Percentiles rank a stretch among this genome's conserved stretches.
phyloP scores from a whole-genome alignment of 2,329 filamentous ascomycete species.

The Sodiomyces alkalinus region DNA sequence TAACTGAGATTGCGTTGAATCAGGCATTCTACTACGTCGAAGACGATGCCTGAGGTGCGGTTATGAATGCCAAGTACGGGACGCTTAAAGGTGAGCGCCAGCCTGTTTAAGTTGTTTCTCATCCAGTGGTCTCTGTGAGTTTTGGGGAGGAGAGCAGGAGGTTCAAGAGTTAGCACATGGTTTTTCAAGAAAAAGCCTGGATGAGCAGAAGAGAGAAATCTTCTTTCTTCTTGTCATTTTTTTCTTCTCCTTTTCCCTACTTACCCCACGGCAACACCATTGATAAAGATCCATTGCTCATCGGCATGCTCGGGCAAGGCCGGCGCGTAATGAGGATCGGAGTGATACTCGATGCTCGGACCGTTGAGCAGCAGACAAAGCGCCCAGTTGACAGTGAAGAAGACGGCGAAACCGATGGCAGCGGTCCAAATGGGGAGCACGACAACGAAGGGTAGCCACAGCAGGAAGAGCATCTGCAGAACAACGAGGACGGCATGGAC shows the following conservation, averaged over 20 bases:
- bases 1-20: conserved; percentile 63
- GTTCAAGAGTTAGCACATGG: conserved; percentile 8
- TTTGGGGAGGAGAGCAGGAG: background rate
- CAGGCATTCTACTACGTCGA: conserved; percentile 64
- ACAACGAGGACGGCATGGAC: conserved; percentile 44
- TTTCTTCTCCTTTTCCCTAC: no score
- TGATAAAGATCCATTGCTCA: conserved; percentile 70
- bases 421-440: conserved; percentile 35
- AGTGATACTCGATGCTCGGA: conserved; percentile 29
- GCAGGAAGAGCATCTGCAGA: conserved; percentile 44
- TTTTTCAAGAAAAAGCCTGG: no score
- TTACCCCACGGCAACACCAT: conserved; percentile 52
- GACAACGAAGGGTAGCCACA: conserved; percentile 36
- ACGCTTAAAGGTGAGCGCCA: conserved; percentile 57
- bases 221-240: no score
- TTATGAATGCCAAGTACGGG: conserved; percentile 63
- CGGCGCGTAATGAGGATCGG: conserved; percentile 36
- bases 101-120: conserved; percentile 52
- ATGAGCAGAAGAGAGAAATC: background rate
- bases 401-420: conserved; percentile 20
- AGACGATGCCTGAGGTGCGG: conserved; percentile 56
- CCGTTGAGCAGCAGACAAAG: conserved; percentile 41
- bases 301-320: conserved; percentile 33
- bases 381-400: conserved; percentile 32
- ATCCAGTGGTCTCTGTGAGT: conserved; percentile 47